Conservation (phyloP, 2,329 filamentous ascomycete species). For the Rugonectria rugulosa region DNA sequence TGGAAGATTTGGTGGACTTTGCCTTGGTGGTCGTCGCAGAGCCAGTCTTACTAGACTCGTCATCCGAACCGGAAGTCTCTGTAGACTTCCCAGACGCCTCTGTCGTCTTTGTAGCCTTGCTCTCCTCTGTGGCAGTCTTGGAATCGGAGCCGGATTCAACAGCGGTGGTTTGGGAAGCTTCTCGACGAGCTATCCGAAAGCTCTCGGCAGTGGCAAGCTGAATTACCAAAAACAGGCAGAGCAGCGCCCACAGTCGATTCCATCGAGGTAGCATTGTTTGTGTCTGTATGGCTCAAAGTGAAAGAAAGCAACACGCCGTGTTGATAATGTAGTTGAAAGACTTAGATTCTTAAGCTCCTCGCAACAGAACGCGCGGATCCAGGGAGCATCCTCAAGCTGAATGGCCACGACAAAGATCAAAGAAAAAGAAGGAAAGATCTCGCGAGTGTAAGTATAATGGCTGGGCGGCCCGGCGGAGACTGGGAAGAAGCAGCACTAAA, state of each 20-base stretch:
- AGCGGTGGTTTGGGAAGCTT: conserved; percentile 29
- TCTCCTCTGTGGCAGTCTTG: conserved; percentile 20
- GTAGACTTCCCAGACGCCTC: conserved; percentile 23
- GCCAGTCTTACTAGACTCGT: conserved; percentile 17
- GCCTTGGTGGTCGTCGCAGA: conserved; percentile 23
- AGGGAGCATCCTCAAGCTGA: conserved; percentile 30
- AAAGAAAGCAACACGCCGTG: not conserved
- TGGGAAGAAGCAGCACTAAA: conserved; percentile 24
- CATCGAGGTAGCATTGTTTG: conserved; percentile 46
- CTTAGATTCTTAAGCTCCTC: conserved; percentile 28
- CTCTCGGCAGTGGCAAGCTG: conserved; percentile 47
- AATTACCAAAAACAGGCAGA: conserved; percentile 49
- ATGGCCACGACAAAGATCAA: not conserved
- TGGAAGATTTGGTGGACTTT: conserved; percentile 23
- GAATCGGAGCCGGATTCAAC: conserved; percentile 17
- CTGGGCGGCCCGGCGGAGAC: not conserved
- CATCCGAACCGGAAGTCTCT: conserved; percentile 12
- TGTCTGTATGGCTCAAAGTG: conserved; percentile 4
- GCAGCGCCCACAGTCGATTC: conserved; percentile 46
- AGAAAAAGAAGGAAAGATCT: conserved; percentile 6
- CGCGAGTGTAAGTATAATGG: conserved; percentile 4
- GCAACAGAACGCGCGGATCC: conserved; percentile 19
- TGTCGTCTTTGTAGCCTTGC: conserved; percentile 22
- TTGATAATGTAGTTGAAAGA: not conserved
- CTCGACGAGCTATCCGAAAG: conserved; percentile 45